phyloP scores from a whole-genome alignment of 176 grass and related monocot species.

The Phoenix dactylifera region DNA sequence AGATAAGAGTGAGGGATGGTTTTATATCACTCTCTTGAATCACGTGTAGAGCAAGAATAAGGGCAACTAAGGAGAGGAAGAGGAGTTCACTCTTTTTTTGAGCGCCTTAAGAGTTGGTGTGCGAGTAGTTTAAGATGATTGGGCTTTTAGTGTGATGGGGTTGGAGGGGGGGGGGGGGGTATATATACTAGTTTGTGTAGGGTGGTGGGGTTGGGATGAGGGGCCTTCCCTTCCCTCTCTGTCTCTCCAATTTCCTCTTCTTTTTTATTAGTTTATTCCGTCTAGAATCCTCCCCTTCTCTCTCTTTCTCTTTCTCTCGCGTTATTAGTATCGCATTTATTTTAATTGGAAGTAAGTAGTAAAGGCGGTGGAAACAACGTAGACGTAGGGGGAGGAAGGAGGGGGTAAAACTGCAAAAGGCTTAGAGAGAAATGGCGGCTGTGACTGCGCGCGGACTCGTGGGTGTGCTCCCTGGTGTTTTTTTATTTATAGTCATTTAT shows the following conservation, averaged over 20 bases:
- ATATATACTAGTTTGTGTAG: background rate
- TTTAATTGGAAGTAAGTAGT: background rate
- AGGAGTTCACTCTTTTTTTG: background rate
- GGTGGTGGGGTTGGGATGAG: no score
- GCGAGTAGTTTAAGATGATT: background rate
- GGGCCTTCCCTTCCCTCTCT: background rate
- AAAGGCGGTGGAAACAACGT: background rate
- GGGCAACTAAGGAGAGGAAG: background rate
- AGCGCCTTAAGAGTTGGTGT: background rate
- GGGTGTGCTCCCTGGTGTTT: no score
- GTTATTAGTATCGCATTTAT: background rate
- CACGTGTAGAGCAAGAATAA: background rate
- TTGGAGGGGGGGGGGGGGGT: constrained; percentile 1
- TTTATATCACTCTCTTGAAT: constrained; percentile 2
- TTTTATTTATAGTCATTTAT: no score
- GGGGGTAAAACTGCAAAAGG: background rate
- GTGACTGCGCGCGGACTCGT: constrained; percentile 1
- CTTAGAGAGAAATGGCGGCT: constrained; percentile 7
- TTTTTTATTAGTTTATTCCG: no score
- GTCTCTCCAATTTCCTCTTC: no score
- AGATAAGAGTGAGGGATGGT: no score
- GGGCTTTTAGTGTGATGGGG: background rate
- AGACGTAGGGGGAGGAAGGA: background rate
- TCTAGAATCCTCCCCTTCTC: background rate
- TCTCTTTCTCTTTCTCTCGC: background rate